These are phyloP conservation scores for Saccharomycopsis synnaedendra DNA, from an alignment of 805 yeast genomes.

Conservation along the genomic window DNA sequence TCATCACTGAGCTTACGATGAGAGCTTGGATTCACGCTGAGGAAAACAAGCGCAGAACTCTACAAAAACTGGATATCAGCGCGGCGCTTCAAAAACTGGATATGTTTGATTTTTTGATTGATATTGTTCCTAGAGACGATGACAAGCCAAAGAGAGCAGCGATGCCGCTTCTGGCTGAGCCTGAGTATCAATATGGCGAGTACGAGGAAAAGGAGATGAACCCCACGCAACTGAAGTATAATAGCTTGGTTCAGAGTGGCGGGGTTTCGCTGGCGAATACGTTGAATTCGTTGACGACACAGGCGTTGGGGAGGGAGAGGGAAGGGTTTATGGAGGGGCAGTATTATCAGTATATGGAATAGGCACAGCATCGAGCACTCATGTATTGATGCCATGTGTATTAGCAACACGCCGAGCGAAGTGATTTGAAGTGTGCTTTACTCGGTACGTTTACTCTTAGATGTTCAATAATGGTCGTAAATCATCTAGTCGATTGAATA, in stretches of 20 bases:
- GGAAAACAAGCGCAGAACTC: constrained; percentile 86
- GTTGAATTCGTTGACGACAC: constrained; percentile 8
- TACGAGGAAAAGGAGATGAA: background rate
- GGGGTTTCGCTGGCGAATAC: constrained; percentile 2
- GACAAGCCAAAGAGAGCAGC: constrained; percentile 31
- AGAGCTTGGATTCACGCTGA: constrained; percentile 99
- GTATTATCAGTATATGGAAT: background rate
- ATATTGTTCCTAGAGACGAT: constrained; percentile 88
- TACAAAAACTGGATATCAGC: constrained; percentile 90
- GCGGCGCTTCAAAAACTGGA: constrained; percentile 90
- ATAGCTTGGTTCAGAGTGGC: background rate
- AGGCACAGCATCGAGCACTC: background rate
- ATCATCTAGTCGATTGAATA: too few relatives aligned
- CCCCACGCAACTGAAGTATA: constrained; percentile 7
- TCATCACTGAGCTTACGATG: constrained; percentile 95
- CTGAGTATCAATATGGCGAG: background rate
- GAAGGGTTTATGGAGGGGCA: background rate
- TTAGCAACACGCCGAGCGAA: too few relatives aligned
- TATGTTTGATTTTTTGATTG: constrained; percentile 95
- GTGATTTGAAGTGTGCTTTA: too few relatives aligned
- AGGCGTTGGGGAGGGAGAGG: constrained; percentile 1
- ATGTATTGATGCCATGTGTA: too few relatives aligned
- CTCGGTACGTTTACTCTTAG: too few relatives aligned
- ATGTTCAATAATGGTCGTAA: too few relatives aligned
- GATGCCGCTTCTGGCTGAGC: background rate